These are phyloP conservation scores for Thelonectria olida DNA, from an alignment of 2,329 filamentous ascomycete genomes.

Conservation along the genomic window DNA sequence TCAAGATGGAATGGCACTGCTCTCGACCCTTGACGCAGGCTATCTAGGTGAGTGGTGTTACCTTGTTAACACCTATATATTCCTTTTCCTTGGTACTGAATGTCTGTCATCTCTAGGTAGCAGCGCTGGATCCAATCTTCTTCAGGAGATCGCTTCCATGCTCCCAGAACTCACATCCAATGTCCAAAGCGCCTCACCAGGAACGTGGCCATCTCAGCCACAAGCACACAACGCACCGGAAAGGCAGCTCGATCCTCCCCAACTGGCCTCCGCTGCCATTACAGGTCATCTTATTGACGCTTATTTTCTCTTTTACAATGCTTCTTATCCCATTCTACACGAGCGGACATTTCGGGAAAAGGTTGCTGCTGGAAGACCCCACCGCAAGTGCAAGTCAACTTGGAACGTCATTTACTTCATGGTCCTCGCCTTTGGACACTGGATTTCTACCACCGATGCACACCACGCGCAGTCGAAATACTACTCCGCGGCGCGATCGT, in stretches of 20 bases:
- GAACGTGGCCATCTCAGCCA: not conserved
- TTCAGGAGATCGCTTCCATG: constrained; percentile 34
- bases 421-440: constrained; percentile 44
- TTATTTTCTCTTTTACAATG: constrained; percentile 53
- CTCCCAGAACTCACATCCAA: constrained; percentile 14
- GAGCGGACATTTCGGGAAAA: constrained; percentile 50
- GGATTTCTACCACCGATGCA: constrained; percentile 32
- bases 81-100: no score
- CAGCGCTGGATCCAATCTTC: constrained; percentile 40
- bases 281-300: constrained; percentile 43
- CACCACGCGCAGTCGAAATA: constrained; percentile 30
- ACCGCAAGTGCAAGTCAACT: constrained; percentile 14
- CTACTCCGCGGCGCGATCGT: constrained; percentile 36
- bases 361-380: constrained; percentile 4
- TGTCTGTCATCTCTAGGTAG: no score
- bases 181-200: constrained; percentile 7
- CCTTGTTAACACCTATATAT: no score
- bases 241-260: constrained; percentile 9
- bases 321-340: constrained; percentile 53
- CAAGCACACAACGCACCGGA: not conserved
- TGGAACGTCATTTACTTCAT: constrained; percentile 38
- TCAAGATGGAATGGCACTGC: constrained; percentile 39
- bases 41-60: constrained; percentile 32
- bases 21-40: constrained; percentile 34
- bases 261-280: constrained; percentile 22